Evolutionary conservation across 345 rosid species (phyloP).

Genomic region (Melaleuca alternifolia): DNA sequence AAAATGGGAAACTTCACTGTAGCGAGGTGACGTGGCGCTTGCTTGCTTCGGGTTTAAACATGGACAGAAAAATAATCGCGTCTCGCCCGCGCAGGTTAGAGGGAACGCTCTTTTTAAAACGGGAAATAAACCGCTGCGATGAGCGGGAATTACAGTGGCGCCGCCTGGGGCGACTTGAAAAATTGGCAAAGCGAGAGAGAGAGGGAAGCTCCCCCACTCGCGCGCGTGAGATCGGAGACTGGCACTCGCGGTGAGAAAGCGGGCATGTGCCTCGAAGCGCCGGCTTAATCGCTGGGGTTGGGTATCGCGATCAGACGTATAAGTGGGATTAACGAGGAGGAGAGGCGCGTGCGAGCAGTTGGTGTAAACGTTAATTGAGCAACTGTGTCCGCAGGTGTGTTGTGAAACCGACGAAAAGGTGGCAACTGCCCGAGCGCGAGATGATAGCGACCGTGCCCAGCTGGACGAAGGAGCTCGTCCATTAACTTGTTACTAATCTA

Average conservation of each 20-base stretch:
- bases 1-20: not conserved
- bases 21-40: conserved; percentile 19
- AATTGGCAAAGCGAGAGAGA: not conserved
- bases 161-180: not conserved
- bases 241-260: not conserved
- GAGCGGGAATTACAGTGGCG: conserved; percentile 50
- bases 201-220: not conserved
- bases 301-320: not conserved
- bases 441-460: not conserved
- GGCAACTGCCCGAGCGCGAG: not conserved
- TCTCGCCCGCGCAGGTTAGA: not conserved
- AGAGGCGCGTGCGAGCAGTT: not conserved
- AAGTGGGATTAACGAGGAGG: not conserved
- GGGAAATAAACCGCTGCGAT: conserved; percentile 12
- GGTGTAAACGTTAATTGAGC: not conserved
- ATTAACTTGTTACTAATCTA: not conserved
- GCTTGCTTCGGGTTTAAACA: not conserved
- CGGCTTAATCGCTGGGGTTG: not conserved
- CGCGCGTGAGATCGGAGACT: not conserved
- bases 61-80: conserved; percentile 14
- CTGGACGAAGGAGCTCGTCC: not conserved
- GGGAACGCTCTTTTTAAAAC: not conserved
- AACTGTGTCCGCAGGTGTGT: not conserved
- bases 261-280: not conserved
- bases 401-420: not conserved